Conservation (phyloP, 345 rosid species). For the Isatis tinctoria region DNA sequence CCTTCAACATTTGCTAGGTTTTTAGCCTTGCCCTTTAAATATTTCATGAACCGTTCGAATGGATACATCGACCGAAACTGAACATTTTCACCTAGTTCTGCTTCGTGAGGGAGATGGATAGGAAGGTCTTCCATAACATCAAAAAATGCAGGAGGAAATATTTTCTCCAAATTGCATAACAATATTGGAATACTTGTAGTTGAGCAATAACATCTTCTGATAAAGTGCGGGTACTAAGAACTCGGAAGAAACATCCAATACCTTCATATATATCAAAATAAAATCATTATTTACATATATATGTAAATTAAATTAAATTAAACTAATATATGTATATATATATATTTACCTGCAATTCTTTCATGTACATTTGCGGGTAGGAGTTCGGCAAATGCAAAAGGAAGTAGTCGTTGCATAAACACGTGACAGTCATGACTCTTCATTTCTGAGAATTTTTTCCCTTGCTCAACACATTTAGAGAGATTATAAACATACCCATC, state of each 20-base stretch:
- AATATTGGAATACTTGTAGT: neutral
- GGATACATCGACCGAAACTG: neutral
- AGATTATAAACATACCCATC: neutral
- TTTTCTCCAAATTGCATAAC: neutral
- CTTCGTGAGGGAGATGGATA: neutral
- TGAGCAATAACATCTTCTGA: no score
- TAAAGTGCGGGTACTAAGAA: neutral
- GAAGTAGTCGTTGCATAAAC: neutral
- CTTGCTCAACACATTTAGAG: neutral
- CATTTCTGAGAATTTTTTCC: neutral
- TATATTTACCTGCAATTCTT: neutral
- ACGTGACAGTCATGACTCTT: neutral
- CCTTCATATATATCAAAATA: neutral
- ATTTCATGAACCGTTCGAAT: neutral
- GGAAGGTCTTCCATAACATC: neutral
- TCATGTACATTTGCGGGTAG: neutral
- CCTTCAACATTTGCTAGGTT: neutral
- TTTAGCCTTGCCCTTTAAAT: neutral
- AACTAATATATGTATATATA: no score
- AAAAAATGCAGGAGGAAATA: neutral
- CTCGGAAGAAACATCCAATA: neutral
- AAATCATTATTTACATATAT: no score
- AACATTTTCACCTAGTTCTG: neutral
- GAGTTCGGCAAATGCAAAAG: neutral
- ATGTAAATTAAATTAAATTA: no score